Base-by-base conservation (phyloP, 805 yeast species). In the Yamadazyma olivae region DNA sequence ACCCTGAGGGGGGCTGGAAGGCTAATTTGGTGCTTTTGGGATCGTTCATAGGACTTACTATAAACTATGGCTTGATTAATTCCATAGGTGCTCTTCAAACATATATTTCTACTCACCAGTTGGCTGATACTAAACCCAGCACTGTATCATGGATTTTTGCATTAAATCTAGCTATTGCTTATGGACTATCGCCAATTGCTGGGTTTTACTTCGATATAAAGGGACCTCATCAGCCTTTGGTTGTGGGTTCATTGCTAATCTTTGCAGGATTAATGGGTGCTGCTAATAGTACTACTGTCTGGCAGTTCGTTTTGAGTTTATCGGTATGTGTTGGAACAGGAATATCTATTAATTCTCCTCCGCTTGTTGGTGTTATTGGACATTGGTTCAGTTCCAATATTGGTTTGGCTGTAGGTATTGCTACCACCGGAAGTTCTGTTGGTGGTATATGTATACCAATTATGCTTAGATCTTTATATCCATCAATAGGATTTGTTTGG, bases 401-500 rank as follows among this genome's bases (percentile, higher is more conserved):
- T 35, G 44, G 53, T 22, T 24, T 36, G 26, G 41, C 81, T 1
- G 61, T 77, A 19, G 85, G 87, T 0, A 42, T 79, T 3, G 80
- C 81, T 2, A 75, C 81, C 38, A 57, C 76, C 56, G 88, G 87
- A 2, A 84, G 85, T 2, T 75, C 83, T 3, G 55, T 78, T 6
- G 88, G 86, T 2, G 88, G 87, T 3, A 64, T 79, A 8, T 49
- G 77, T 4, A 73, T 76, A 51, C 85, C 87, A 1, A 53, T 80
- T 23, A 56, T 76, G 51, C 54, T 79, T 40, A 58, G 71, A 38
- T 49, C 62, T 7, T 51, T 76, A 33, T 72, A 72, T 41, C 50
- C 59, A 1, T 48, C 51, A 6, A 54, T 74, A n/a, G 85, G 86
- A 2, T 81, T 65, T 50, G 69, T 62, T 2, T 79, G 84, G 83